A percentile compares a stretch with the other conserved stretches of the same genome.
Evolutionary conservation across 2,329 filamentous ascomycete genomes (phyloP).

Genomic region (Metarhizium anisopliae): DNA sequence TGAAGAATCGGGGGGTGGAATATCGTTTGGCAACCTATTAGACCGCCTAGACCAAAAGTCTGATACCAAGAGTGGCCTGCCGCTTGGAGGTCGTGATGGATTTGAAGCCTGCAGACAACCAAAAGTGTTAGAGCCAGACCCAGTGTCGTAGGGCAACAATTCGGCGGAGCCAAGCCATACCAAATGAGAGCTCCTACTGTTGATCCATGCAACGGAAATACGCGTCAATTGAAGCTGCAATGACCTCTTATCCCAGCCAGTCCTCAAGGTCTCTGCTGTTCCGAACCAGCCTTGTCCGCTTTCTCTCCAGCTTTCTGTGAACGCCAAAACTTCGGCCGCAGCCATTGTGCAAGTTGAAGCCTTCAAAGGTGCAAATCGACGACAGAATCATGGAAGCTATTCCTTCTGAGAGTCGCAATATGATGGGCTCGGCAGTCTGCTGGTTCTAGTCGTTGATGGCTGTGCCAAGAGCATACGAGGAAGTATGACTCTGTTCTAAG

Average conservation of each 20-base stretch:
- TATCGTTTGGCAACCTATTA: background rate
- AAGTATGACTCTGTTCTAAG: background rate
- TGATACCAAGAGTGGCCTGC: background rate
- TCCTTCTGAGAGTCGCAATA: constrained; percentile 9
- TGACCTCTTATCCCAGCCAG: constrained; percentile 14
- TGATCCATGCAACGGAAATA: constrained; percentile 23
- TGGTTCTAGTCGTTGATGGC: constrained; percentile 9
- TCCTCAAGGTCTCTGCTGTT: constrained; percentile 24
- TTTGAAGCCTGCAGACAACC: background rate
- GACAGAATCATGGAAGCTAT: constrained; percentile 45
- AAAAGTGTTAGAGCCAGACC: background rate
- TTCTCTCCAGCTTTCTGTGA: constrained; percentile 33
- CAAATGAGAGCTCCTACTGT: background rate
- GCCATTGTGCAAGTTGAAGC: constrained; percentile 45
- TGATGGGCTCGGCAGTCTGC: background rate
- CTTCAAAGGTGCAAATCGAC: constrained; percentile 30
- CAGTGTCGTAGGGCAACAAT: background rate
- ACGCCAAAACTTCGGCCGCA: constrained; percentile 37
- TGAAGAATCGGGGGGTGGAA: background rate
- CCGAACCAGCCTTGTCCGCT: constrained; percentile 28
- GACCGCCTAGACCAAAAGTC: constrained; percentile 1
- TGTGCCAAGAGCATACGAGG: background rate
- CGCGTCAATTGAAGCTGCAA: constrained; percentile 25
- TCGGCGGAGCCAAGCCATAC: background rate
- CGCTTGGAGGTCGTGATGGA: background rate